Evolutionary conservation across 805 yeast species (phyloP).

Genomic region (Cyberlindnera maclurae): DNA sequence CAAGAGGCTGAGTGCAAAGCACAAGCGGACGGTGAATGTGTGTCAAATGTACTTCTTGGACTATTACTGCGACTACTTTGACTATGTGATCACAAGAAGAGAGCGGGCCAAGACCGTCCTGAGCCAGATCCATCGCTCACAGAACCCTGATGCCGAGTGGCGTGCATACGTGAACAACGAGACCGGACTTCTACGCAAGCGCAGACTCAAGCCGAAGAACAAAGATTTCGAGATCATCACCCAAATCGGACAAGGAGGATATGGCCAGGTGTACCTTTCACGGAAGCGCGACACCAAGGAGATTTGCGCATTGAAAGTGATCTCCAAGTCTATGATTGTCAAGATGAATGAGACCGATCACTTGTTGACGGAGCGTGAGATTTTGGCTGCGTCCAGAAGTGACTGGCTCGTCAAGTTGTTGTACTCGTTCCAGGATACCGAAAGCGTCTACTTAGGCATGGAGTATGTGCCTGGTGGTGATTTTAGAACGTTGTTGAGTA

Average conservation of each 20-base stretch:
- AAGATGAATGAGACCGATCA: slow-evolving; percentile 94
- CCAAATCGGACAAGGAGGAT: slow-evolving; percentile 99
- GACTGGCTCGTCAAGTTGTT: slow-evolving; percentile 93
- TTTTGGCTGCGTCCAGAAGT: slow-evolving; percentile 88
- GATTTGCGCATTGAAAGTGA: slow-evolving; percentile 88
- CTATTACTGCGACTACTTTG: slow-evolving; percentile 93
- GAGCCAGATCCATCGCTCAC: slow-evolving; percentile 37
- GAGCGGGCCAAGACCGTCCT: slow-evolving; percentile 73
- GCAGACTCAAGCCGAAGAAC: slow-evolving; percentile 87
- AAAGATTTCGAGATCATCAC: slow-evolving; percentile 95
- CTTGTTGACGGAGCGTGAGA: slow-evolving; percentile 93
- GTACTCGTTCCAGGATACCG: slow-evolving; percentile 92
- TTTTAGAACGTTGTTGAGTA: slow-evolving; percentile 86
- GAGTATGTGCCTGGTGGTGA: slow-evolving; percentile 99
- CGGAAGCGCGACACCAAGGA: slow-evolving; percentile 91
- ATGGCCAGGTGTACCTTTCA: slow-evolving; percentile 97
- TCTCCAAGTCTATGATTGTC: slow-evolving; percentile 78
- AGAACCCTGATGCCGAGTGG: slow-evolving; percentile 47
- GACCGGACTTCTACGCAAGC: slow-evolving; percentile 73
- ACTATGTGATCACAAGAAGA: slow-evolving; percentile 81
- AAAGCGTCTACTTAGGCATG: slow-evolving; percentile 91
- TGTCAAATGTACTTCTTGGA: slow-evolving; percentile 92
- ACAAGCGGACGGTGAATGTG: slow-evolving; percentile 81
- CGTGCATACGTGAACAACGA: slow-evolving; percentile 77
- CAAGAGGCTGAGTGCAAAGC: slow-evolving; percentile 35